These are phyloP conservation scores for Fallopia convolvulus DNA, from an alignment of 148 eudicot species.

Conservation along the genomic window DNA sequence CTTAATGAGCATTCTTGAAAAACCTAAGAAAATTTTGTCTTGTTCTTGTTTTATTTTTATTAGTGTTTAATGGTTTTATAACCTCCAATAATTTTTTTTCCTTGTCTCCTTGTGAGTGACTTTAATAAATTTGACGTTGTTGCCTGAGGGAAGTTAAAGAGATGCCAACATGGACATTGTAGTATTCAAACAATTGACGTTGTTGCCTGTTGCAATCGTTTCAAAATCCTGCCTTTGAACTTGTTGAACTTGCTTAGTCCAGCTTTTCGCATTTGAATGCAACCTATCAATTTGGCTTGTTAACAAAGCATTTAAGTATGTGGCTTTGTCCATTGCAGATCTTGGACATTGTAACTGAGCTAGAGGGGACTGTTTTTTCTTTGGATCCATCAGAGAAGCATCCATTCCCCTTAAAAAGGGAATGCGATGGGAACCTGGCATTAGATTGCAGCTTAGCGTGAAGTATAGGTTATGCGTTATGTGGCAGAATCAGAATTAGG, in stretches of 20 bases:
- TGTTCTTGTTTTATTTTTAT: not conserved
- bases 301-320: not conserved
- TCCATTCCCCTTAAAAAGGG: too few relatives aligned
- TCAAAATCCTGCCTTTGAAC: not conserved
- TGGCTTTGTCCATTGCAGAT: constrained; percentile 37
- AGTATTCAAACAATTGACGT: not conserved
- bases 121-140: too few relatives aligned
- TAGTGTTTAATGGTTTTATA: not conserved
- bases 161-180: not conserved
- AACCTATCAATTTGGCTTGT: not conserved
- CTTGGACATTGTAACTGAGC: constrained; percentile 53
- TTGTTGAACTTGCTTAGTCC: not conserved
- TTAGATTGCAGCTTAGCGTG: too few relatives aligned
- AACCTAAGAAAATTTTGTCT: not conserved
- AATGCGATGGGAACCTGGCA: too few relatives aligned
- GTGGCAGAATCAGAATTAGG: too few relatives aligned
- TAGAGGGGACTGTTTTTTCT: constrained; percentile 59
- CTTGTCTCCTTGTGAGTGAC: too few relatives aligned
- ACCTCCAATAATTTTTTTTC: too few relatives aligned
- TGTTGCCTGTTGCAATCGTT: not conserved
- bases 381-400: constrained; percentile 80
- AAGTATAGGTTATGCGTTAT: too few relatives aligned
- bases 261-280: not conserved
- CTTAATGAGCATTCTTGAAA: not conserved
- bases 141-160: not conserved